Evolutionary conservation across 768 basidiomycete species (phyloP).

Genomic region (Terana coerulea): DNA sequence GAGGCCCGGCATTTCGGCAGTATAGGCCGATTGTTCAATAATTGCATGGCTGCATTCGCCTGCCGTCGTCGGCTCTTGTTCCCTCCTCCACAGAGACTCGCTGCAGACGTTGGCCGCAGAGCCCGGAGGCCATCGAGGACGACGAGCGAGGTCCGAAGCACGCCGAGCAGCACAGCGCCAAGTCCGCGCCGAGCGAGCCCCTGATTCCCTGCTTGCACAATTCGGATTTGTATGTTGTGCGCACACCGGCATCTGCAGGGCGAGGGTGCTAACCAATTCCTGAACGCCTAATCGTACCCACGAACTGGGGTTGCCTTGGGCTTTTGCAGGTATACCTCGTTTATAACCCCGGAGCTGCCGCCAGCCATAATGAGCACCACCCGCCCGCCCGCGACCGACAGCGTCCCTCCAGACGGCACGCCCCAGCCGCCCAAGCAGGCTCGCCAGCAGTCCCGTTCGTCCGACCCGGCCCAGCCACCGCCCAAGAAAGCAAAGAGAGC

Average conservation of each 20-base stretch:
- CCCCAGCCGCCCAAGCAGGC: conserved; percentile 15
- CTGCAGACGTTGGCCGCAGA: neutral
- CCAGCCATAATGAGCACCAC: conserved; percentile 11
- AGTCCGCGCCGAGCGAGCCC: neutral
- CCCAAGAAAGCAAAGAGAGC: conserved; percentile 12
- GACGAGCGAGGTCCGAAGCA: neutral
- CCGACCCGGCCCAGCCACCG: neutral
- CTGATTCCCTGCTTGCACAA: neutral
- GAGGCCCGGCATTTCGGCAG: neutral
- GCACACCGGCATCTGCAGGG: neutral
- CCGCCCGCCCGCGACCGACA: conserved; percentile 16
- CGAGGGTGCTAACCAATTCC: conserved; percentile 8
- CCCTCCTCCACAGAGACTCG: conserved; percentile 5
- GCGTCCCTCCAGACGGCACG: conserved; percentile 4
- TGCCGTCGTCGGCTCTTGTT: conserved; percentile 5
- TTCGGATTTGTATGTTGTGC: conserved; percentile 1
- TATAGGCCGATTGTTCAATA: neutral
- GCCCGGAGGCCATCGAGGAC: neutral
- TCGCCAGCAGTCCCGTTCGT: conserved; percentile 4
- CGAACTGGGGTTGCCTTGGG: neutral
- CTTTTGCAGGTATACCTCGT: neutral
- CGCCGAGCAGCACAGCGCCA: no score
- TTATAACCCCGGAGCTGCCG: conserved; percentile 11
- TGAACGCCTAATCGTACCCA: conserved; percentile 13
- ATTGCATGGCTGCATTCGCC: conserved; percentile 2